A percentile compares a stretch with the other conserved stretches of the same genome.
Conservation (phyloP, 75 land plant genomes). For the Sequoia sempervirens region DNA sequence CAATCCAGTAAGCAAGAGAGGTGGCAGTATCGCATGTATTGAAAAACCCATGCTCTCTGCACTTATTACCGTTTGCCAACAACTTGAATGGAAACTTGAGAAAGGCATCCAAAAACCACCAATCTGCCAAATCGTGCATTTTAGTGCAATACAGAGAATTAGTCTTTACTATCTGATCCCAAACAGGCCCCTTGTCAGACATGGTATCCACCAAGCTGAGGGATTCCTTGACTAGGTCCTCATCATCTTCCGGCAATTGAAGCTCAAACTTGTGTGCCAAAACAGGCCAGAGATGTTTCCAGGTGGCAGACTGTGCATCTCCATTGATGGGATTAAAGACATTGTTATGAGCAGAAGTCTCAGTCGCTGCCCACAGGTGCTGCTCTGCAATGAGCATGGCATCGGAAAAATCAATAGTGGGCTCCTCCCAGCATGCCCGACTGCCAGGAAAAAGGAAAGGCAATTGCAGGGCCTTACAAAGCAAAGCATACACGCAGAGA, state of each 20-base stretch:
- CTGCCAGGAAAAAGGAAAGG: conserved; percentile 72
- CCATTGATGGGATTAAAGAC: conserved; percentile 54
- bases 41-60: conserved; percentile 34
- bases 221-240: conserved; percentile 2
- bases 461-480: conserved; percentile 51
- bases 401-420: conserved; percentile 60
- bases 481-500: conserved; percentile 64
- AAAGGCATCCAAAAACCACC: conserved; percentile 49
- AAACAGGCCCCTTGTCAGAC: conserved; percentile 38
- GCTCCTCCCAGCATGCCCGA: conserved; percentile 55
- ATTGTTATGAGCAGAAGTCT: conserved; percentile 10
- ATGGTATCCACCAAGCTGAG: conserved; percentile 13
- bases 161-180: conserved; percentile 44
- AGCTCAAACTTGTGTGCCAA: conserved; percentile 37
- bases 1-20: conserved; percentile 53
- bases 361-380: conserved; percentile 70
- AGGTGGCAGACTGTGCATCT: conserved; percentile 15
- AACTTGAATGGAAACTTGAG: conserved; percentile 35
- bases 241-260: neutral
- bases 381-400: conserved; percentile 76
- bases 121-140: conserved; percentile 51
- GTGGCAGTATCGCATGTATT: conserved; percentile 7
- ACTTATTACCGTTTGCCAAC: conserved; percentile 31
- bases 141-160: conserved; percentile 23
- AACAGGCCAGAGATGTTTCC: conserved; percentile 60